A percentile compares a stretch with the other conserved stretches of the same genome.
Conservation (phyloP, 2,329 filamentous ascomycete species). For the Fusarium buharicum region DNA sequence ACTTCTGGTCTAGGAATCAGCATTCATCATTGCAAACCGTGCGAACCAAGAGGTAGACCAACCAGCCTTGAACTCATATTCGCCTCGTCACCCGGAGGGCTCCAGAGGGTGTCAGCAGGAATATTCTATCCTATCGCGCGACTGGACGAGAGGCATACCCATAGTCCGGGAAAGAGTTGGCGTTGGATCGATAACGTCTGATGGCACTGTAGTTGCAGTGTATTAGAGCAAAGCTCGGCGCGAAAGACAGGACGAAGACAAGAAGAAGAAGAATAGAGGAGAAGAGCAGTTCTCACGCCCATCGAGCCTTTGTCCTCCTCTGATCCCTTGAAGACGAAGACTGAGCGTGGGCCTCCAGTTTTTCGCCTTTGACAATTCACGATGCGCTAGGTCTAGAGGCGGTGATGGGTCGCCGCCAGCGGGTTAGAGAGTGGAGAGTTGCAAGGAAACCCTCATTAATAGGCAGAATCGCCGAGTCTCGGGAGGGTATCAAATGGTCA, state of each 20-base stretch:
- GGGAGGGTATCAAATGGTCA: neutral
- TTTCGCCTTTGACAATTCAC: conserved; percentile 38
- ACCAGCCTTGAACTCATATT: conserved; percentile 41
- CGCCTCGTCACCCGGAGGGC: conserved; percentile 42
- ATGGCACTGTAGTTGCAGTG: conserved; percentile 43
- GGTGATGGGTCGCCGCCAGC: conserved; percentile 22
- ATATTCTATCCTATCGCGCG: conserved; percentile 13
- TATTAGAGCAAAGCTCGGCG: conserved; percentile 22
- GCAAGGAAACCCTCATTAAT: neutral
- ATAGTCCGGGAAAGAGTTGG: conserved; percentile 56
- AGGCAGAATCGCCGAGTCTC: conserved; percentile 2
- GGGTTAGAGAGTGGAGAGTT: neutral
- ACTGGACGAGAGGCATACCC: conserved; percentile 47
- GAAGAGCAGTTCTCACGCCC: conserved; percentile 47
- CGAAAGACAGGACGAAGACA: conserved; percentile 6
- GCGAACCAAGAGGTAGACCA: conserved; percentile 11
- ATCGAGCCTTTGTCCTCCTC: conserved; percentile 43
- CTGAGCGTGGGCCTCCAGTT: conserved; percentile 45
- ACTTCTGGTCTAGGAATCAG: conserved; percentile 38
- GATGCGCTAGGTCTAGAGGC: conserved; percentile 27
- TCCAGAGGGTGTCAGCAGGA: conserved; percentile 39
- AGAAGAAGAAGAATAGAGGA: conserved; percentile 9
- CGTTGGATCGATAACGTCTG: conserved; percentile 51
- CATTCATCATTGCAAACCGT: neutral
- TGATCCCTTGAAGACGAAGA: conserved; percentile 29